Evolutionary conservation across 768 basidiomycete genomes (phyloP), one percentile per base, ranked within the genome.

Genomic region (Steccherinum ochraceum): DNA sequence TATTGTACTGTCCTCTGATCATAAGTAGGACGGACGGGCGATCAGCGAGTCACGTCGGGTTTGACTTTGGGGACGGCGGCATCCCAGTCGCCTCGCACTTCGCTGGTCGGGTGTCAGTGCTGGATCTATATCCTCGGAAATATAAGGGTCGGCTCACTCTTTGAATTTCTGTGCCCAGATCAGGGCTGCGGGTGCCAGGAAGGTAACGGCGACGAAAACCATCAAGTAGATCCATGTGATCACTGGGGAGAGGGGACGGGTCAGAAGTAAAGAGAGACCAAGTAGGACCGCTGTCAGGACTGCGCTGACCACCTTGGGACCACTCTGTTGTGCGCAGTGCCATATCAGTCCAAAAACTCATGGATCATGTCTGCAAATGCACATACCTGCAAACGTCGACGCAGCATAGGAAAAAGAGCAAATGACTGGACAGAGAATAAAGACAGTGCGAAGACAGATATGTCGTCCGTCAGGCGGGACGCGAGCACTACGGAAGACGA

Each of bases 401-500:
- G 81, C 54, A 93, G 69, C 58, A 88, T 72, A 16, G 92, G 92
- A 61, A 89, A 89, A 49, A 93, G 69, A n/a, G 87, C 86, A 65
- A 94, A 93, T 13, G 80, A 65, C 60, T 89, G 81, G 52, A 93
- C 82, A 50, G 91, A 82, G 68, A 91, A 89, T 49, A 93, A 73
- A 60, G 90, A 81, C 51, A 98, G 78, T 27, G 91, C 84, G 62
- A 97, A 97, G 20, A 96, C 95, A 21, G 88, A 81, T 43, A 87
- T 66, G 66, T 93, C 89, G 58, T 86, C 83, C 40, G 79, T 71
- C 35, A 98, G 74, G 57, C 95, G 86, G 39, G 93, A 96, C 25
- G 93, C 92, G 55, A 97, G 75, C 50, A 98, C 94, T 43, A 96
- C 88, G 25, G 89, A 91, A 16, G 91, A 89, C 40, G 90, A 93